Conservation (phyloP, 2,329 filamentous ascomycete species). For the Diaporthe humulicola region DNA sequence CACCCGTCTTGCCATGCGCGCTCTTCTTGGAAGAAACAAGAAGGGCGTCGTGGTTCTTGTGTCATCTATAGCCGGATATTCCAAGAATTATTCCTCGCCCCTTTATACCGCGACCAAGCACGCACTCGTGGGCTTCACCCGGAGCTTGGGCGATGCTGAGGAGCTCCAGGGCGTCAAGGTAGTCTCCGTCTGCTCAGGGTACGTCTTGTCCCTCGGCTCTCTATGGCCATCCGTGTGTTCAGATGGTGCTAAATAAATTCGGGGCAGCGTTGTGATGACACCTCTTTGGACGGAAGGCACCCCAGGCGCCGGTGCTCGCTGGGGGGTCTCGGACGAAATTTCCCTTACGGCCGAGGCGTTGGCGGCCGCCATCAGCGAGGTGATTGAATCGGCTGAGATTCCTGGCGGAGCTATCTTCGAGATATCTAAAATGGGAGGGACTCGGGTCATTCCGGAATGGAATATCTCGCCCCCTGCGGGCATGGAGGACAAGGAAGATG, state of each 20-base stretch:
- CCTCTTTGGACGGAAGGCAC: slow-evolving; percentile 11
- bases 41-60: slow-evolving; percentile 43
- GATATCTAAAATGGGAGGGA: background rate
- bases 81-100: slow-evolving; percentile 46
- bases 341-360: background rate
- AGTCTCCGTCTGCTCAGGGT: slow-evolving; percentile 13
- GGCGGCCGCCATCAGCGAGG: background rate
- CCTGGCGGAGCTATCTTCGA: slow-evolving; percentile 4
- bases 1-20: slow-evolving; percentile 26
- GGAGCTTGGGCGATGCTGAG: slow-evolving; percentile 46
- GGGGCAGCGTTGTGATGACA: background rate
- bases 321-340: background rate
- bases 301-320: slow-evolving; percentile 1
- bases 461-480: background rate
- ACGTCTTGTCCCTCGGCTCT: too few species aligned
- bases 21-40: slow-evolving; percentile 23
- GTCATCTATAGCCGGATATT: slow-evolving; percentile 49
- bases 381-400: slow-evolving; percentile 1
- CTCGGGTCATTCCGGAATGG: slow-evolving; percentile 16
- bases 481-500: background rate
- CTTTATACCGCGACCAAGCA: slow-evolving; percentile 54
- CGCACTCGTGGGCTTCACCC: slow-evolving; percentile 53
- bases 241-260: background rate
- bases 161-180: slow-evolving; percentile 15
- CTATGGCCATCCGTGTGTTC: background rate